Conservation (phyloP, 2,329 filamentous ascomycete genomes). For the Pseudogymnoascus sp. region DNA sequence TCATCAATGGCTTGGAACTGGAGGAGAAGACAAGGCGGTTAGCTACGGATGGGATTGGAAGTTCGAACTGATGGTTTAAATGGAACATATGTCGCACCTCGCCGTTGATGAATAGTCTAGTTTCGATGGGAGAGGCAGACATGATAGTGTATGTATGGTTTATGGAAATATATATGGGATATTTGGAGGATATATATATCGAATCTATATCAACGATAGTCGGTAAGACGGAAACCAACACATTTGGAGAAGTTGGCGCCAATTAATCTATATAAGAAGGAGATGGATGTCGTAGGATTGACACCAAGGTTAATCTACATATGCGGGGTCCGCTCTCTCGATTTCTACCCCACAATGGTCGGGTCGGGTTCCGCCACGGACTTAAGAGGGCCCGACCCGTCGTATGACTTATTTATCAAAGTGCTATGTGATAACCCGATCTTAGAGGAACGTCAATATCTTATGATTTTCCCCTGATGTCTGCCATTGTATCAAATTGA, state of each 20-base stretch:
- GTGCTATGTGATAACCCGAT: background rate
- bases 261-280: background rate
- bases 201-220: background rate
- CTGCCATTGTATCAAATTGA: background rate
- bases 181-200: background rate
- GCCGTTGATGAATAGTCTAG: constrained; percentile 12
- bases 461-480: background rate
- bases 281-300: background rate
- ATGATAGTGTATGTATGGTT: background rate
- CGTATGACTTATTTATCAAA: background rate
- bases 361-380: background rate
- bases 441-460: background rate
- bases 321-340: background rate
- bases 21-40: background rate
- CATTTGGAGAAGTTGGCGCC: background rate
- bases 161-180: background rate
- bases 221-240: background rate
- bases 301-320: constrained; percentile 6
- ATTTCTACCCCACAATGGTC: background rate
- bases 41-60: background rate
- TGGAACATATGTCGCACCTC: background rate
- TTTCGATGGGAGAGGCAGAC: constrained; percentile 4
- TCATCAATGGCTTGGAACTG: constrained; percentile 3
- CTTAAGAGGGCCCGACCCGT: background rate
- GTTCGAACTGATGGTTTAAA: background rate